phyloP scores from a whole-genome alignment of 257 asterid species.

The Gentiana macrophylla region DNA sequence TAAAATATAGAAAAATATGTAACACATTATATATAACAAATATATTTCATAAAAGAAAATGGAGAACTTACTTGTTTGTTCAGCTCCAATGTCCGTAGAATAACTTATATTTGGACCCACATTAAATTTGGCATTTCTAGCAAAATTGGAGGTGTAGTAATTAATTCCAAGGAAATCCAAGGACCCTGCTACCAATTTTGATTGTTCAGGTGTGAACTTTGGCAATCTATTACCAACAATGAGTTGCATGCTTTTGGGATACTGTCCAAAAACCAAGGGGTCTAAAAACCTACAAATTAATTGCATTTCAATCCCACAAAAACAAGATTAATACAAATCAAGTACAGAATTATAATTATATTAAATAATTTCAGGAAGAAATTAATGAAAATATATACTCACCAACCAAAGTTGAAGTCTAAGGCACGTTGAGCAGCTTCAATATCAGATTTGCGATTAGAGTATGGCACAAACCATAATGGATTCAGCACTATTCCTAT shows the following conservation, averaged over 20 bases:
- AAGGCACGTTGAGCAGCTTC: constrained; percentile 39
- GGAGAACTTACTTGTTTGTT: constrained; percentile 10
- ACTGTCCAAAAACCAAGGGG: constrained; percentile 10
- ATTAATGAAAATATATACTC: background rate
- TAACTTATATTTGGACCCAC: constrained; percentile 2
- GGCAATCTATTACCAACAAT: constrained; percentile 14
- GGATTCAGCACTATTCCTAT: constrained; percentile 35
- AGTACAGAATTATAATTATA: no score
- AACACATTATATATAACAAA: background rate
- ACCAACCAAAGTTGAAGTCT: constrained; percentile 60
- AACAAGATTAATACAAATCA: no score
- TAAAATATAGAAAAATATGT: background rate
- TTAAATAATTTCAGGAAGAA: no score
- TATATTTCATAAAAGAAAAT: no score
- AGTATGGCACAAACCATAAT: constrained; percentile 35
- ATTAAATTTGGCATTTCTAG: background rate
- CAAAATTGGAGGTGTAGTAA: constrained; percentile 15
- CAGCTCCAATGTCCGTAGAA: constrained; percentile 3
- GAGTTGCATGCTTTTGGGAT: constrained; percentile 9
- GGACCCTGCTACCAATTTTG: constrained; percentile 10
- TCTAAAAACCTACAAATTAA: constrained; percentile 9
- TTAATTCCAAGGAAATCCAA: constrained; percentile 13
- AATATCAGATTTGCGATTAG: constrained; percentile 16
- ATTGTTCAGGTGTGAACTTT: constrained; percentile 5
- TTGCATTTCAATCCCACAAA: background rate